A percentile compares a stretch with the other conserved stretches of the same genome.
Evolutionary conservation across 306 rosid species (phyloP).

Genomic region (Vigna angularis): DNA sequence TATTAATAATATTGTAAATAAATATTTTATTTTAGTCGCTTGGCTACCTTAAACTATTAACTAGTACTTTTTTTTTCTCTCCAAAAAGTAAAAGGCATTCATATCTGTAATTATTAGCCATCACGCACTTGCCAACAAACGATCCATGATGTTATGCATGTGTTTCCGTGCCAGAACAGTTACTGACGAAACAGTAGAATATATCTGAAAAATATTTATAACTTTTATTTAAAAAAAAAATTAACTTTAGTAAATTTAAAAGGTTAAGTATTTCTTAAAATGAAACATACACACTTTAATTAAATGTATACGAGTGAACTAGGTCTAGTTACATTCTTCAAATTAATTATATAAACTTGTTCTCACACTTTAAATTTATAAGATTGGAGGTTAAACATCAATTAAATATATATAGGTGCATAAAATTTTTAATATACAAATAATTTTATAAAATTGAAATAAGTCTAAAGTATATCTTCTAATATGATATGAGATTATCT

Average conservation of each 20-base stretch:
- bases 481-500: too few species aligned
- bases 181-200: neutral
- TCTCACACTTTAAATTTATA: too few species aligned
- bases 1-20: too few species aligned
- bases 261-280: neutral
- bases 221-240: neutral
- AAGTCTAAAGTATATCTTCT: too few species aligned
- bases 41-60: neutral
- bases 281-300: neutral
- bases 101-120: conserved; percentile 46
- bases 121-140: conserved; percentile 47
- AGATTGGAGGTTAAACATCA: too few species aligned
- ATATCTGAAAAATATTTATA: neutral
- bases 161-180: conserved; percentile 12
- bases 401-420: too few species aligned
- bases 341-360: neutral
- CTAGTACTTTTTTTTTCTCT: neutral
- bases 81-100: neutral
- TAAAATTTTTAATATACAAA: too few species aligned
- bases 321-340: neutral
- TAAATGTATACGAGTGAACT: neutral
- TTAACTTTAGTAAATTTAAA: neutral
- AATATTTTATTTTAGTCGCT: too few species aligned
- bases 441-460: too few species aligned
- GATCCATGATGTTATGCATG: conserved; percentile 12